Evolutionary conservation across 2,329 filamentous ascomycete genomes (phyloP).

Genomic region (Mycosphaerella arachidis): DNA sequence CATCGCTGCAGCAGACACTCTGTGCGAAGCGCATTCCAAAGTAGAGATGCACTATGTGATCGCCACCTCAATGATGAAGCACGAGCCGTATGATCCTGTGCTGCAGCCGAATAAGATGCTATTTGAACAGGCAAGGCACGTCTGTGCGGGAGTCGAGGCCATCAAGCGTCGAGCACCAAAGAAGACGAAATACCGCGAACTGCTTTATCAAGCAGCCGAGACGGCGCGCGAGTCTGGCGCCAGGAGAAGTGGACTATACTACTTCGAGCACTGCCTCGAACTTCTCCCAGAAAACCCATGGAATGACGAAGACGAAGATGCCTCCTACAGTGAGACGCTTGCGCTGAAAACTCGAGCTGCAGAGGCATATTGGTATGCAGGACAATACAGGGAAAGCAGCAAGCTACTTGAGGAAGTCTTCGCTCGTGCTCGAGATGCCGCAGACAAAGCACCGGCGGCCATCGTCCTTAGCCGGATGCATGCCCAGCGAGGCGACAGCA

Average conservation of each 20-base stretch:
- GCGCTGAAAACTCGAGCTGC: conserved; percentile 73
- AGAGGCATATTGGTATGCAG: conserved; percentile 78
- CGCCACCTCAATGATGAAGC: conserved; percentile 72
- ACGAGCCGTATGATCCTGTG: conserved; percentile 57
- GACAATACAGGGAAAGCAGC: conserved; percentile 63
- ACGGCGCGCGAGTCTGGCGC: conserved; percentile 78
- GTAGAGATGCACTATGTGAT: conserved; percentile 89
- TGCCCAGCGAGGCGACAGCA: conserved; percentile 67
- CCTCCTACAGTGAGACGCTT: conserved; percentile 80
- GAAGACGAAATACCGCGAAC: conserved; percentile 56
- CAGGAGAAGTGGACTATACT: conserved; percentile 73
- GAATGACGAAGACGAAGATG: conserved; percentile 63
- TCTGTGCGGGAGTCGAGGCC: conserved; percentile 70
- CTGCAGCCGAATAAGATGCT: conserved; percentile 46
- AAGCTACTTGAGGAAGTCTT: conserved; percentile 67
- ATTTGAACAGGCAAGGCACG: conserved; percentile 74
- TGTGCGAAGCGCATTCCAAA: conserved; percentile 63
- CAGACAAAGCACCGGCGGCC: conserved; percentile 76
- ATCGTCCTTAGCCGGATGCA: conserved; percentile 77
- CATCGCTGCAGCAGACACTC: conserved; percentile 66
- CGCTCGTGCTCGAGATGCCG: conserved; percentile 61
- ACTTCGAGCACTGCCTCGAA: conserved; percentile 69
- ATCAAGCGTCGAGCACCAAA: conserved; percentile 62
- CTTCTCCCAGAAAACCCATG: conserved; percentile 79
- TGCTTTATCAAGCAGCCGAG: conserved; percentile 75